These are phyloP conservation scores for Neospermospora avenae DNA, from an alignment of 2,329 filamentous ascomycete species.

Conservation along the genomic window DNA sequence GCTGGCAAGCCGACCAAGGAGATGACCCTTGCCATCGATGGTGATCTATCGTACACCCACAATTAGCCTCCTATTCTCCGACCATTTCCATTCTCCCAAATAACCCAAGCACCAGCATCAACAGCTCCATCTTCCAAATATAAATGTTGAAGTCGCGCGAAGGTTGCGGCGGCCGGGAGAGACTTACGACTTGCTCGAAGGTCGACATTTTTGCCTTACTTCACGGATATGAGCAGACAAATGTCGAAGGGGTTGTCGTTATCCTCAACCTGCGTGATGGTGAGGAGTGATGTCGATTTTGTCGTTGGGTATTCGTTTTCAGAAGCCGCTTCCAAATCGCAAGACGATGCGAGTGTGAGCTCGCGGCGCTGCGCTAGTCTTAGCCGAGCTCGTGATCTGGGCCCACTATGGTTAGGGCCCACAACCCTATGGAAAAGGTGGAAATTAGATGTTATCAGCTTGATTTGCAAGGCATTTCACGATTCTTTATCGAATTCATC, in stretches of 20 bases:
- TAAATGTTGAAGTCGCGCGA: conserved; percentile 14
- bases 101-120: background rate
- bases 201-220: conserved; percentile 57
- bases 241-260: conserved; percentile 33
- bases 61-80: conserved; percentile 34
- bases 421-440: conserved; percentile 7
- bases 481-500: background rate
- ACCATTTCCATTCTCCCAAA: conserved; percentile 9
- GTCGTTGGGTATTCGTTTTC: conserved; percentile 28
- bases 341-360: conserved; percentile 7
- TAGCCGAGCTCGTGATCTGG: conserved; percentile 18
- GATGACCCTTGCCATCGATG: conserved; percentile 99
- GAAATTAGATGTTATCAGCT: background rate
- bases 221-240: conserved; percentile 36
- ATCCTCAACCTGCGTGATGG: conserved; percentile 38
- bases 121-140: background rate
- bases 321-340: conserved; percentile 16
- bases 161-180: conserved; percentile 13
- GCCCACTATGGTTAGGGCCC: conserved; percentile 18
- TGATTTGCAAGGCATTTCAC: background rate
- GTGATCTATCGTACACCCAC: conserved; percentile 65
- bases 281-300: conserved; percentile 35
- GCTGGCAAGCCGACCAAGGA: conserved; percentile 97
- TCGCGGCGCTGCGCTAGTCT: conserved; percentile 15
- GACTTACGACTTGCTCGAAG: conserved; percentile 70